Evolutionary conservation across 2,329 filamentous ascomycete genomes (phyloP).

Genomic region (Trichoderma citrinoviride): DNA sequence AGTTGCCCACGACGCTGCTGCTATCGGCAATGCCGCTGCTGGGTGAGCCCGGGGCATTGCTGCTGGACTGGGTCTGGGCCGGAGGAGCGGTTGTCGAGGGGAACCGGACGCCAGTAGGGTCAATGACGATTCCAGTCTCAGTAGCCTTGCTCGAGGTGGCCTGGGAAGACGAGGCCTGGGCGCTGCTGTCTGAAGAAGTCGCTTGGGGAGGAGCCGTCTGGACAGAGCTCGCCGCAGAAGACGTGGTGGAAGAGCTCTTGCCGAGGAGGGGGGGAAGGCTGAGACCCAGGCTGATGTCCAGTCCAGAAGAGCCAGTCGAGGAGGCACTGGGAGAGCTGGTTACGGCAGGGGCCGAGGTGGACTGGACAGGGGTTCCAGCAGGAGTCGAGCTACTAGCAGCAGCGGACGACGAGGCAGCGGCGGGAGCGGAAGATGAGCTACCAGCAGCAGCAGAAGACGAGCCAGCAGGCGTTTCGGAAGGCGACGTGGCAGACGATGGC

Average conservation of each 20-base stretch:
- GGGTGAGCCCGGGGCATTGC: background rate
- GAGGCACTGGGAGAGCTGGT: background rate
- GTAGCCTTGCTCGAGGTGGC: background rate
- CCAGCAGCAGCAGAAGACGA: background rate
- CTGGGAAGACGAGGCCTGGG: constrained; percentile 14
- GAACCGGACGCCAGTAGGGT: constrained; percentile 30
- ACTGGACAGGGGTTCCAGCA: background rate
- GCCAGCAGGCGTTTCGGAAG: background rate
- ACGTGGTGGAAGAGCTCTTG: background rate
- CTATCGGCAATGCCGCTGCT: background rate
- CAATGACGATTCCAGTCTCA: constrained; percentile 29
- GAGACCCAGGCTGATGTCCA: background rate
- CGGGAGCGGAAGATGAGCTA: background rate
- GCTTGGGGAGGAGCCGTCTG: constrained; percentile 16
- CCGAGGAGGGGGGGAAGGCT: background rate
- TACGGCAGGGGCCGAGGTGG: background rate
- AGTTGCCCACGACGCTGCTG: background rate
- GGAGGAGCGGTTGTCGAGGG: background rate
- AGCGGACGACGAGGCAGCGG: background rate
- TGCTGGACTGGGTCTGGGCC: background rate
- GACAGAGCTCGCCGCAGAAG: background rate
- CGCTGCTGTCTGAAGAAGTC: constrained; percentile 25
- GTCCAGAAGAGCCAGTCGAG: background rate
- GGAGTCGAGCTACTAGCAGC: background rate
- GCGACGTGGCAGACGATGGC: no score